Percentiles rank a stretch among this genome's conserved stretches.
Evolutionary conservation across 495 filamentous ascomycete species (phyloP).

Genomic region (Aspergillus mulundensis): DNA sequence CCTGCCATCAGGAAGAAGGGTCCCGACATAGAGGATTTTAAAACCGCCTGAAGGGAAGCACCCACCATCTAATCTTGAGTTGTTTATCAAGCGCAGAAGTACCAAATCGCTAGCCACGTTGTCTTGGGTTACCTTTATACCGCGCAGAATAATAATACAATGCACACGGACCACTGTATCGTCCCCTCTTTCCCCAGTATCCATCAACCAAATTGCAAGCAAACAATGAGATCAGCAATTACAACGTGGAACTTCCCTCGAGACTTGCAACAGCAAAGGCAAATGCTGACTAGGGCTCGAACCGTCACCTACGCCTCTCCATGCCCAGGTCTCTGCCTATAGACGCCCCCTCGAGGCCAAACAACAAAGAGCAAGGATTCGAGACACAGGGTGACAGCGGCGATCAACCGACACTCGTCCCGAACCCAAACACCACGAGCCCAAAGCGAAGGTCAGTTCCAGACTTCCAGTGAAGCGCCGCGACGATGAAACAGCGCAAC

Average conservation of each 20-base stretch:
- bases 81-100: not conserved
- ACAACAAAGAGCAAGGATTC: not conserved
- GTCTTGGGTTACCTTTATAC: not conserved
- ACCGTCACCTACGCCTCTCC: not conserved
- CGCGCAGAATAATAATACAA: not conserved
- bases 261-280: not conserved
- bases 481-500: not conserved
- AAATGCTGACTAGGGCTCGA: not conserved
- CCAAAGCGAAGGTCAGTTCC: not conserved
- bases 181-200: not conserved
- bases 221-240: not conserved
- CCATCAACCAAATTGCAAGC: not conserved
- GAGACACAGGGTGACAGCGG: not conserved
- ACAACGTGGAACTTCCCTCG: not conserved
- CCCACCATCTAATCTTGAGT: slow-evolving; percentile 7
- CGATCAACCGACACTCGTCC: not conserved
- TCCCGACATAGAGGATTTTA: slow-evolving; percentile 3
- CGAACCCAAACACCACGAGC: not conserved
- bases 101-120: not conserved
- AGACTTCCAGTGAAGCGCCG: not conserved
- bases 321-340: not conserved
- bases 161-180: slow-evolving; percentile 1
- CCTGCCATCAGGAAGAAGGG: too few species aligned
- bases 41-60: slow-evolving; percentile 2
- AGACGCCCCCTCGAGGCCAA: not conserved